These are phyloP conservation scores for Thermomucor indicae-seudaticae DNA, from an alignment of 371 early-diverging fungal species.

Conservation along the genomic window DNA sequence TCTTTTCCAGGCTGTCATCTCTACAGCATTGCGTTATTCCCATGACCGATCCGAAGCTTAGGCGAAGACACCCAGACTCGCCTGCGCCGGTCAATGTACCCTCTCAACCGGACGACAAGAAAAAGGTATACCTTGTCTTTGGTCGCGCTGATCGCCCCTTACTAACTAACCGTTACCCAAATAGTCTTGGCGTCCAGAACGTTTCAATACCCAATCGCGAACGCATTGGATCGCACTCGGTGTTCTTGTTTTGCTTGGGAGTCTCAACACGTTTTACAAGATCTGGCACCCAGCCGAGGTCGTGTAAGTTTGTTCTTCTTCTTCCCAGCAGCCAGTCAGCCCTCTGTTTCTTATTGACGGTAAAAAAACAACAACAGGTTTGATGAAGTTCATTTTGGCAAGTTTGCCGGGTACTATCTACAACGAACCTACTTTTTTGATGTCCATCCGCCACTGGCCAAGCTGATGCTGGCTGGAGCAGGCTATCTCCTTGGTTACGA, in stretches of 20 bases:
- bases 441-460: slow-evolving; percentile 99
- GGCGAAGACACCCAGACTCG: not conserved
- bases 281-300: slow-evolving; percentile 67
- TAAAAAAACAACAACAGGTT: slow-evolving; percentile 53
- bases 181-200: not conserved
- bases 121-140: not conserved
- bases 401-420: slow-evolving; percentile 97
- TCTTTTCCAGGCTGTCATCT: not conserved
- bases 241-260: slow-evolving; percentile 10
- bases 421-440: slow-evolving; percentile 97
- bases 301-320: slow-evolving; percentile 64
- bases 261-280: slow-evolving; percentile 34
- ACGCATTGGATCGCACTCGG: slow-evolving; percentile 2
- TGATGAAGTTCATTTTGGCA: slow-evolving; percentile 99
- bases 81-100: not conserved
- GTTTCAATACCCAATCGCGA: not conserved
- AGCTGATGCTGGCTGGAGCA: slow-evolving; percentile 87
- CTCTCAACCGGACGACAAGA: not conserved
- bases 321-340: too few relatives aligned
- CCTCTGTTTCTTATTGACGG: too few relatives aligned
- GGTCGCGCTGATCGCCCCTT: not conserved
- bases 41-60: not conserved
- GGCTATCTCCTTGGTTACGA: slow-evolving; percentile 89
- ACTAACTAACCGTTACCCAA: too few relatives aligned
- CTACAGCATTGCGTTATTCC: not conserved